phyloP scores from a whole-genome alignment of 2,329 filamentous ascomycete species.

The Penicillium sp. region DNA sequence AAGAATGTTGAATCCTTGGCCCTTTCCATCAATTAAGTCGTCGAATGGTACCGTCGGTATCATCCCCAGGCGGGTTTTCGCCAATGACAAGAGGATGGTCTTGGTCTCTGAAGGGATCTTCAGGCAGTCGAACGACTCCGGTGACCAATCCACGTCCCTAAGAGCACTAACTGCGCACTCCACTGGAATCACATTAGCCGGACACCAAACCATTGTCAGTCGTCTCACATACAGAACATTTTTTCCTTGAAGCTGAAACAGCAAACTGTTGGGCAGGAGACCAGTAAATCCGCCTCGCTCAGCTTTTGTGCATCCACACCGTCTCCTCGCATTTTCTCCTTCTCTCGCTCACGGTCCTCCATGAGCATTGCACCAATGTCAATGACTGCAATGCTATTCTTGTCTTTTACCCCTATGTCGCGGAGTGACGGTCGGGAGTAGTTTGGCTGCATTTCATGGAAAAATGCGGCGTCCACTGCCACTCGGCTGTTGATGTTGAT shows the following conservation, averaged over 20 bases:
- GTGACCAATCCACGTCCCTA: conserved; percentile 16
- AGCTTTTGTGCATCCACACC: conserved; percentile 10
- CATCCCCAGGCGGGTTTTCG: conserved; percentile 15
- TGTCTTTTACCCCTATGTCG: conserved; percentile 10
- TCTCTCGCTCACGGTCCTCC: conserved; percentile 10
- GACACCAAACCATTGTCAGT: neutral
- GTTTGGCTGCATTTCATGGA: conserved; percentile 24
- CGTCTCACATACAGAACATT: conserved; percentile 20
- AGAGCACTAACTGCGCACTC: conserved; percentile 20
- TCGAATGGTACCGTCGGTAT: conserved; percentile 24
- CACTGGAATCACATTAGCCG: conserved; percentile 11
- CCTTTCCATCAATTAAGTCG: conserved; percentile 35
- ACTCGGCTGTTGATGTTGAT: conserved; percentile 23
- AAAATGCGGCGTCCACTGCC: conserved; percentile 21
- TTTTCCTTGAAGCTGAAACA: conserved; percentile 25
- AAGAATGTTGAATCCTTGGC: conserved; percentile 29
- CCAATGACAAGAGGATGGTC: conserved; percentile 16
- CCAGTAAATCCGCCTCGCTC: conserved; percentile 16
- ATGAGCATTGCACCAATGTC: conserved; percentile 10
- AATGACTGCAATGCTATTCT: conserved; percentile 14
- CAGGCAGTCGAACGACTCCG: conserved; percentile 19
- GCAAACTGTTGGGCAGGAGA: conserved; percentile 20
- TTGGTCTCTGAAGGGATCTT: conserved; percentile 22
- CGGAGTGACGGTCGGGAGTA: conserved; percentile 20
- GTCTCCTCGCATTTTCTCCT: conserved; percentile 13